These are phyloP conservation scores for Pichia nanzhaoensis DNA, from an alignment of 805 yeast species.

Conservation along the genomic window DNA sequence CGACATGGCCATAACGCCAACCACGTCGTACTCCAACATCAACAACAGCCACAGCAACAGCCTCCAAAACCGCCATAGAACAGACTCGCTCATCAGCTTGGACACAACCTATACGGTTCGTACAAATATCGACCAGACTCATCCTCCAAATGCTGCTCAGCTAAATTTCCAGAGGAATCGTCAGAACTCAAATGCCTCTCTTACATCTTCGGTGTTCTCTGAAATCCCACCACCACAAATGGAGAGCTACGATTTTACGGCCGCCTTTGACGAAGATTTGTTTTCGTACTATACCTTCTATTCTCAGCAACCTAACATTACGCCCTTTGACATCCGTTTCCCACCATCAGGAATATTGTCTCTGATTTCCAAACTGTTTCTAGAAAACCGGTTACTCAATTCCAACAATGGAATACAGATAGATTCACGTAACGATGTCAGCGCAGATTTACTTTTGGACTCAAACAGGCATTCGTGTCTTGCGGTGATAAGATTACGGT, in stretches of 20 bases:
- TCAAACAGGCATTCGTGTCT: slow-evolving; percentile 23
- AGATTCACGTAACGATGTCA: slow-evolving; percentile 20
- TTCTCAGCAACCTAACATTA: slow-evolving; percentile 51
- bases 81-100: slow-evolving; percentile 11
- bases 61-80: slow-evolving; percentile 5
- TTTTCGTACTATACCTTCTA: slow-evolving; percentile 41
- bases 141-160: background rate
- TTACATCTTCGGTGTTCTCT: slow-evolving; percentile 18
- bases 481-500: slow-evolving; percentile 28
- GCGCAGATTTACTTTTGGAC: slow-evolving; percentile 26
- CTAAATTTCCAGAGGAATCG: slow-evolving; percentile 7
- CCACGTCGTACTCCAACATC: background rate
- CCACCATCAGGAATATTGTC: slow-evolving; percentile 67
- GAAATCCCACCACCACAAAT: slow-evolving; percentile 14
- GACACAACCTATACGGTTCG: slow-evolving; percentile 7
- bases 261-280: slow-evolving; percentile 39
- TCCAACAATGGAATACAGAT: slow-evolving; percentile 17
- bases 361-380: slow-evolving; percentile 50
- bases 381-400: slow-evolving; percentile 23
- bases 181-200: slow-evolving; percentile 18
- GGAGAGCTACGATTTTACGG: slow-evolving; percentile 28
- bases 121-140: slow-evolving; percentile 5
- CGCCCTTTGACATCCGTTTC: slow-evolving; percentile 58
- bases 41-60: background rate
- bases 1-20: slow-evolving; percentile 5